phyloP scores from a whole-genome alignment of 2,329 filamentous ascomycete genomes.

The Colletotrichum noveboracense region DNA sequence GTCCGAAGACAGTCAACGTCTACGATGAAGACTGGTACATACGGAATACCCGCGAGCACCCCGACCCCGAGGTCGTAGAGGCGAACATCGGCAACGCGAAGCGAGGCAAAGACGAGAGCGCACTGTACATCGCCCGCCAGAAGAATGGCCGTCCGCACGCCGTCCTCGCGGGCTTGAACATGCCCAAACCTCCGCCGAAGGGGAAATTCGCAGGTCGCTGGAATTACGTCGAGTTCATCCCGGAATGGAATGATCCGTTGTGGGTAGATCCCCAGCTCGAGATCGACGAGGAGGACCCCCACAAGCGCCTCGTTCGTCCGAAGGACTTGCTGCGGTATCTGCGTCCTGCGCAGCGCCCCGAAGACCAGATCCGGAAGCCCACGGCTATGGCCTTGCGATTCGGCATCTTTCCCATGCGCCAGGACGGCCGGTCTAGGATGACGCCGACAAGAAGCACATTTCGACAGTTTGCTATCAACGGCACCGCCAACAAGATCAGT shows the following conservation, averaged over 20 bases:
- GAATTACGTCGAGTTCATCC: conserved; percentile 22
- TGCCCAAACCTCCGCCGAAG: conserved; percentile 1
- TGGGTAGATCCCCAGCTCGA: conserved; percentile 24
- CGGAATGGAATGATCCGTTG: conserved; percentile 30
- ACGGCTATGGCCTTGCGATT: conserved; percentile 32
- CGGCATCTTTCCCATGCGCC: conserved; percentile 30
- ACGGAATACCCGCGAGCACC: background rate
- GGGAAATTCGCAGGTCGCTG: background rate
- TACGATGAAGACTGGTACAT: background rate
- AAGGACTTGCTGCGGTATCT: background rate
- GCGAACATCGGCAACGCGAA: background rate
- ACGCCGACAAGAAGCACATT: conserved; percentile 31
- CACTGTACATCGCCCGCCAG: background rate
- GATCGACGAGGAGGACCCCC: background rate
- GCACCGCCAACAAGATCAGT: background rate
- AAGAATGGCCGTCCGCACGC: background rate
- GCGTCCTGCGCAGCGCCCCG: conserved; percentile 18
- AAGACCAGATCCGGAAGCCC: conserved; percentile 27
- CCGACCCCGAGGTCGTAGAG: background rate
- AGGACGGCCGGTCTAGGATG: conserved; percentile 34
- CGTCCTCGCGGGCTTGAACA: background rate
- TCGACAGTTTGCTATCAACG: conserved; percentile 10
- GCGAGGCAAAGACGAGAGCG: background rate
- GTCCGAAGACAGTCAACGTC: background rate
- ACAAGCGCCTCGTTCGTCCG: background rate